Evolutionary conservation across 2,329 filamentous ascomycete species (phyloP).

Genomic region (Colletotrichum chrysophilum): DNA sequence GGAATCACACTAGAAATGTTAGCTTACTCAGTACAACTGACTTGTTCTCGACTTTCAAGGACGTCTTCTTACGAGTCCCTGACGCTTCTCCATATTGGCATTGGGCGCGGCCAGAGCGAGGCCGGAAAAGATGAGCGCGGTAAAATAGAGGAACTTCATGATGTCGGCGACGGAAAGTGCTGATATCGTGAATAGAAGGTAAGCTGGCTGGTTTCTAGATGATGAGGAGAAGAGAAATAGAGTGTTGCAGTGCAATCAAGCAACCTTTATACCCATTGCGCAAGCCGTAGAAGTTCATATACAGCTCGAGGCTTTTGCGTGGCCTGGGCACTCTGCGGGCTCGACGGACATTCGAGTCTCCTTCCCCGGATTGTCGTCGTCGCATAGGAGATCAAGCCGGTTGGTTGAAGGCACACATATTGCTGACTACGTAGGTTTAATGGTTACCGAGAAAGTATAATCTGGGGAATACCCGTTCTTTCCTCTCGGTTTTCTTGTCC

Average conservation of each 20-base stretch:
- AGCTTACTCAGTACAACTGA: background rate
- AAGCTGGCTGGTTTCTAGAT: background rate
- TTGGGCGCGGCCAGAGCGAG: background rate
- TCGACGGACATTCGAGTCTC: background rate
- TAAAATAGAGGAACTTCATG: background rate
- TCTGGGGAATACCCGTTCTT: background rate
- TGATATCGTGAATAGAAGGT: background rate
- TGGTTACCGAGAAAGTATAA: background rate
- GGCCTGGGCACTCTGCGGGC: background rate
- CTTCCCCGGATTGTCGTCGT: background rate
- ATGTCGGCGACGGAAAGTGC: background rate
- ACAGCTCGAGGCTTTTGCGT: background rate
- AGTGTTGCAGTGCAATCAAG: background rate
- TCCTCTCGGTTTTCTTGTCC: background rate
- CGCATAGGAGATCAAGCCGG: background rate
- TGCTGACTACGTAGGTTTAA: background rate
- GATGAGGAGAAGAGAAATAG: background rate
- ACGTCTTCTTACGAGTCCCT: background rate
- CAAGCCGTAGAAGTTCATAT: background rate
- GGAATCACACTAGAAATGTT: background rate
- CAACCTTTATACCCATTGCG: background rate
- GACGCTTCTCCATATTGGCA: background rate
- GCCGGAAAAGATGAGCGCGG: background rate
- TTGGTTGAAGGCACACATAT: background rate
- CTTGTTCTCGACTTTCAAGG: background rate